Evolutionary conservation across 2,329 filamentous ascomycete genomes (phyloP), one percentile per base, ranked within the genome.

Genomic region (Ceratocystis harringtonii): DNA sequence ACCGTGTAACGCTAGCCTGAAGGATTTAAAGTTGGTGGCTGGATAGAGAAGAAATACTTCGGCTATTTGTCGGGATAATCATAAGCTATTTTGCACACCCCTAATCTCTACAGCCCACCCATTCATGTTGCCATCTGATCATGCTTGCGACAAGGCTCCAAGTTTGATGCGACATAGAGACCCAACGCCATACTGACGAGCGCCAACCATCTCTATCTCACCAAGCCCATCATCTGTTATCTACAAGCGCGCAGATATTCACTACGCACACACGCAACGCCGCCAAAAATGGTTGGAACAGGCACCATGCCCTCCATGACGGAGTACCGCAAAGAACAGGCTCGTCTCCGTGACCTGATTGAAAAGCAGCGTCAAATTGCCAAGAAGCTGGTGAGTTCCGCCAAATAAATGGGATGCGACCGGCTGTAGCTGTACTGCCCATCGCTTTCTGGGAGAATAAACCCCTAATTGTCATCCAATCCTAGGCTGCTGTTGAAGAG

Each of bases 401-500:
- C 36, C 10, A 41, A 15, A 41, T 15, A 41, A 12, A 41, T 41
- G 36, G 10, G 3, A 15, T 41, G 10, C 36, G 36, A 41, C 10
- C 3, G 12, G 36, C 12, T 41, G 36, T 41, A 15, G 36, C 36
- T 41, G 15, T 10, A 12, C 2, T 19, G 1, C 17, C 5, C 10
- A 36, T 36, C 74, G 77, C 70, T 75, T 86, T 19, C 48, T 3
- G 8, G 8, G 25, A n/a, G 22, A 22, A 22, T 52, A 30, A 17
- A 3, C 36, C 17, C 3, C 55, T 58, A 36, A 58, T n/a, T n/a
- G 5, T 5, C 10, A n/a, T 10, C 17, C 17, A 8, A 58, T 8
- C 7, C 63, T 48, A 77, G 76, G 72, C 71, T 5, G 72, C 75
- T 57, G 70, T 78, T 67, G 94, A 99, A 78, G 89, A 95, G 62